Evolutionary conservation across 2,329 filamentous ascomycete genomes (phyloP), one percentile per base, ranked within the genome.

Genomic region (Claviceps purpurea): DNA sequence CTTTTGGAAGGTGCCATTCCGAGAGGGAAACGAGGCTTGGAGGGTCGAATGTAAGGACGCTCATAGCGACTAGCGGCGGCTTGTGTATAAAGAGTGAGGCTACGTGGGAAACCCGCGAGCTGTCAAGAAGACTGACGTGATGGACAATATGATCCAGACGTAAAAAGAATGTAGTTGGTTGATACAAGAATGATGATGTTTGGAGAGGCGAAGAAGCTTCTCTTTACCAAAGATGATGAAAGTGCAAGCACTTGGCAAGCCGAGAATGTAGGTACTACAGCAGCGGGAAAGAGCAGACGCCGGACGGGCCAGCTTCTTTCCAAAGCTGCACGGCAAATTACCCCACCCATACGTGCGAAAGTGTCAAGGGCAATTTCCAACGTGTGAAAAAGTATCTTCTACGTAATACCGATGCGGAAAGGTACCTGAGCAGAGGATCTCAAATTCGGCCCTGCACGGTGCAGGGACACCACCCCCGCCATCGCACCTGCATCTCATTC

Each of bases 11-110:
- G 52, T 18, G 30, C 38, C 52, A 50, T 53, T 39, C 3, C 34
- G 40, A 30, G 38, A 14, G 16, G 14, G 26, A 24, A 24, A 40
- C 16, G 18, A 22, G 39, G 4, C 18, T 14, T 10, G 20, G 41
- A 42, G 34, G 38, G 51, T 24, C 7, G 37, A 13, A 42, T 16
- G 26, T 48, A 38, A 14, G 11, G 50, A 20, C 51, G 50, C 41
- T 43, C 56, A 58, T 57, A 56, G 52, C 56, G 56, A 56, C 43
- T 22, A 18, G 16, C 18, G 30, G 30, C 30, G 10, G 30, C 30
- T 34, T 34, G 30, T 16, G 16, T 37, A 11, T n/a, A 22, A 50
- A 50, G 49, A 44, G 52, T 37, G 18, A 43, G 40, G 30, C 26
- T 49, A 8, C n/a, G 24, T 45, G 16, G 43, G 4, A 11, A 7